A percentile compares a stretch with the other conserved stretches of the same genome.
Conservation (phyloP, 2,329 filamentous ascomycete species). For the Orbilia ellipsospora region DNA sequence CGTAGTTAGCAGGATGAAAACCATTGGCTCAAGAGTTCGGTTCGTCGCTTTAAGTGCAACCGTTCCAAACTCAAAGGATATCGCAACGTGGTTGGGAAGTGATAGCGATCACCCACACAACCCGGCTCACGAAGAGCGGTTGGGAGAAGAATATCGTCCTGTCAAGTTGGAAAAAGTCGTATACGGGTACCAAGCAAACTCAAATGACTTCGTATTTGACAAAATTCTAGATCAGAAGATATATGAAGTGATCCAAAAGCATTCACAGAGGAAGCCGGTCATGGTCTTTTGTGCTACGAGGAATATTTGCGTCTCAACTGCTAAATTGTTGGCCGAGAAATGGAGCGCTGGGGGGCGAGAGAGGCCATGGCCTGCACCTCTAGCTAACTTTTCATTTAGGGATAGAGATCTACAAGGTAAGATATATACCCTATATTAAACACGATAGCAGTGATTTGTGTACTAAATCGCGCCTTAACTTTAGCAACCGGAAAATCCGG, state of each 20-base stretch:
- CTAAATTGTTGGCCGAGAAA: conserved; percentile 73
- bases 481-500: conserved; percentile 66
- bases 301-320: conserved; percentile 75
- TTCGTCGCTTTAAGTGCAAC: conserved; percentile 86
- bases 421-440: conserved; percentile 49
- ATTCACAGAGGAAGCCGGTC: conserved; percentile 76
- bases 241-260: conserved; percentile 73
- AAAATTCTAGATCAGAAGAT: conserved; percentile 74
- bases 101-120: conserved; percentile 70
- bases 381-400: conserved; percentile 66
- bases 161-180: conserved; percentile 81
- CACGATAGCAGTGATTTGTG: not conserved
- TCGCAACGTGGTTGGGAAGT: conserved; percentile 81
- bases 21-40: conserved; percentile 77
- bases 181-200: conserved; percentile 73
- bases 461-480: not conserved
- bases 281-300: conserved; percentile 86
- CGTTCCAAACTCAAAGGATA: conserved; percentile 82
- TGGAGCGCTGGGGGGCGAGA: conserved; percentile 70
- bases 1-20: conserved; percentile 83
- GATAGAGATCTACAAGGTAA: conserved; percentile 72
- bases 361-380: conserved; percentile 73
- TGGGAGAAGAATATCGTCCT: conserved; percentile 82
- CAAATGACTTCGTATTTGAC: conserved; percentile 82
- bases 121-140: conserved; percentile 75